Evolutionary conservation across 495 filamentous ascomycete genomes (phyloP), one percentile per base, ranked within the genome.

Genomic region (Apodospora peruviana): DNA sequence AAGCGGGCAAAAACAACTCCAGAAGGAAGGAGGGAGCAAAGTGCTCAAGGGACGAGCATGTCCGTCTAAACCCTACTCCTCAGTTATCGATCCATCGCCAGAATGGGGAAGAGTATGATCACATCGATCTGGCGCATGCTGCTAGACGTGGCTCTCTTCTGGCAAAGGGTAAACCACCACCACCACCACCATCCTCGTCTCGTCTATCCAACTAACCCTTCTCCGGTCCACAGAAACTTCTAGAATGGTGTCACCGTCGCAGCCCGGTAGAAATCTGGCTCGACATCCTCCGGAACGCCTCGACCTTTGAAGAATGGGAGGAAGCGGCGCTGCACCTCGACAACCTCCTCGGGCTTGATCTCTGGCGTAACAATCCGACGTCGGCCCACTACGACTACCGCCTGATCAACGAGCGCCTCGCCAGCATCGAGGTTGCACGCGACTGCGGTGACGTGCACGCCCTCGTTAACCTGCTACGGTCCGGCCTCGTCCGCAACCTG

Each of bases 321-420:
- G 80, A 81, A 42, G 81, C 83, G 2, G 88, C 90, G 1, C 78
- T 84, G 47, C 81, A 87, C 53, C 76, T 96, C 18, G 91, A 96
- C 60, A 82, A 84, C 61, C 64, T 85, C 11, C 70, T 90, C 2
- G 84, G 84, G 22, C 82, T 87, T 60, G 86, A 95, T 70, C 64
- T 91, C 48, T 96, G 91, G 91, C 87, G 72, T 41, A 84, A 91
- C 50, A 88, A 91, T 60, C 81, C 86, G 0, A 81, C 83, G 11
- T 90, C 84, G 59, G 82, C 82, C 55, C 78, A 87, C 61, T 96
- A 96, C 68, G 91, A 96, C 68, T 95, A 90, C 73, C 76, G 80
- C 39, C 83, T 96, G 40, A 95, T 96, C 53, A 74, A 85, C 60
- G 80, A 87, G 48, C 82, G 91, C 34, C 67, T 91, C 22, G 78